phyloP scores from a whole-genome alignment of 2,329 filamentous ascomycete species.

The Neophaeococcomyces mojaviensis region DNA sequence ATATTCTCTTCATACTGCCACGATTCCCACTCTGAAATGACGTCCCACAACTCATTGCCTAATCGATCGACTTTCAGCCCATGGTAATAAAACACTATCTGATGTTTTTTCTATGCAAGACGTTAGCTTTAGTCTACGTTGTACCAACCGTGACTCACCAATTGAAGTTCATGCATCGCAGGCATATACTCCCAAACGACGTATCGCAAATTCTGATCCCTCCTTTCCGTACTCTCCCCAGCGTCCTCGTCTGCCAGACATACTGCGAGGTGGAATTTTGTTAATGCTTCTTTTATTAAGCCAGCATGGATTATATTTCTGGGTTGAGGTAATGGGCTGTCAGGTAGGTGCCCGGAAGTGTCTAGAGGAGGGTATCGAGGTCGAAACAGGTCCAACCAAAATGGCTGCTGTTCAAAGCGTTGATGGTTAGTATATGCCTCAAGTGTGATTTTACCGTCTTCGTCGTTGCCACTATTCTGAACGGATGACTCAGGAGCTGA shows the following conservation, averaged over 20 bases:
- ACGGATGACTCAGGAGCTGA: too few relatives aligned
- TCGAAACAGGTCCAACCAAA: too few relatives aligned
- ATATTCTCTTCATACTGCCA: neutral
- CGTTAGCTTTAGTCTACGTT: too few relatives aligned
- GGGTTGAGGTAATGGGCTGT: neutral
- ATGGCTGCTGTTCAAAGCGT: too few relatives aligned
- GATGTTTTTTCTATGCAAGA: conserved; percentile 3
- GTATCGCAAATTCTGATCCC: neutral
- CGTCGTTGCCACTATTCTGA: too few relatives aligned
- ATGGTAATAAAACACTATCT: conserved; percentile 8
- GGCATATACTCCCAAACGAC: conserved; percentile 2
- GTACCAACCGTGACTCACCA: neutral
- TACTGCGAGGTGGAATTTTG: conserved; percentile 5
- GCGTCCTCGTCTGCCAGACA: conserved; percentile 6
- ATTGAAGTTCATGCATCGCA: neutral
- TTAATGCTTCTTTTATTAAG: neutral
- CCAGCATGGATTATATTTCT: neutral
- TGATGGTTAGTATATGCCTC: too few relatives aligned
- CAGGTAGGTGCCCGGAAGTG: too few relatives aligned
- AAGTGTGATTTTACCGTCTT: too few relatives aligned
- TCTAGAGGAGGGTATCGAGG: too few relatives aligned
- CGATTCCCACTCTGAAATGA: conserved; percentile 1
- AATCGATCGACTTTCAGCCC: neutral
- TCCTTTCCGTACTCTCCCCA: neutral
- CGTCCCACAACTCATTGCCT: conserved; percentile 4